Evolutionary conservation across 164 flowering plant genomes (phyloP), one percentile per base, ranked within the genome.

Genomic region (Aristolochia fimbriata): DNA sequence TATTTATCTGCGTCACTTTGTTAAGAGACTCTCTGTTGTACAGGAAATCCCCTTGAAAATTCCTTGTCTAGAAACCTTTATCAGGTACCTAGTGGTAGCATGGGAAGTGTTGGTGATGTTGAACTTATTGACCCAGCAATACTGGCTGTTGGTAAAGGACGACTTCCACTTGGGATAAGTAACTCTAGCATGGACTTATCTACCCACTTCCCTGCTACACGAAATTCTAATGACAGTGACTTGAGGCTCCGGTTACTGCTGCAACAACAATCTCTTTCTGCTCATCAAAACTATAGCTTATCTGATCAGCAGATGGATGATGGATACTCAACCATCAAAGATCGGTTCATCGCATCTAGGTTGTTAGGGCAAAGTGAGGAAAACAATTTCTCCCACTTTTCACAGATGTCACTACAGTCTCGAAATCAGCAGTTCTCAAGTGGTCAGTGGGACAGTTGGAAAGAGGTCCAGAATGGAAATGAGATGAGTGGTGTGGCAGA

Each of bases 141-240:
- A 52, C 47, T 75, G 69, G 97, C 96, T 16, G 94, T 93, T 70
- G 94, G 94, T 50, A 89, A 84, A 76, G 96, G 88, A 60, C 78
- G 80, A 53, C 77, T 74, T 56, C 85, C 84, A 7, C 63, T 71
- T 64, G 80, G 81, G 27, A 53, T 77, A 45, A 79, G 68, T 63
- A 81, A 70, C 53, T 48, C 77, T 10, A 73, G 75, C 23, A 62
- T 82, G 25, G 91, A 84, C 55, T 53, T 78, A 71, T 70, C 88
- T 66, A 65, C 81, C 31, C 71, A 60, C 57, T 80, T 65, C 19
- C 62, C 78, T 51, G 51, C 77, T 21, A 87, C 83, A 57, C 54
- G 61, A 45, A 65, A 53, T 62, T 55, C 73, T n/a, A 73, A 74
- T 55, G 97, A 83, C 65, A 75, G 75, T 73, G 94, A 92, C n/a